phyloP scores from a whole-genome alignment of 768 basidiomycete genomes.

The Lactarius deliciosus region DNA sequence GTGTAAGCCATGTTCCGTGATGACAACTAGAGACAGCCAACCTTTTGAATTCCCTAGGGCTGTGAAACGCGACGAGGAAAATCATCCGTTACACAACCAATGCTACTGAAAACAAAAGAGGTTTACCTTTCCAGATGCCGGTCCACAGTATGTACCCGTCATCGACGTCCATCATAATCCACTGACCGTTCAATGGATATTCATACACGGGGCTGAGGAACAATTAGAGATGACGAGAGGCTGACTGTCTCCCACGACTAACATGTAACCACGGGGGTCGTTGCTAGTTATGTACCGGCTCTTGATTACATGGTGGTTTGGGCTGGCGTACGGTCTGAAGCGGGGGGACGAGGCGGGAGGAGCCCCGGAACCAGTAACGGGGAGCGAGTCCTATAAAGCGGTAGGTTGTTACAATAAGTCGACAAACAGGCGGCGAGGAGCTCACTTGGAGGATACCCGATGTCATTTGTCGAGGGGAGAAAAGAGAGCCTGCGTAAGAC shows the following conservation, averaged over 20 bases:
- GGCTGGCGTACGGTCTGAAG: slow-evolving; percentile 69
- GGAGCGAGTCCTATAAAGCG: slow-evolving; percentile 36
- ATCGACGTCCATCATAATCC: slow-evolving; percentile 96
- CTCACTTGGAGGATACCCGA: slow-evolving; percentile 37
- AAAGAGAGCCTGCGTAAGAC: slow-evolving; percentile 31
- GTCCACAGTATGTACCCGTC: slow-evolving; percentile 93
- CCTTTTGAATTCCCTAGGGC: slow-evolving; percentile 90
- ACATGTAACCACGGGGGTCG: slow-evolving; percentile 89
- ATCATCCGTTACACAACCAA: slow-evolving; percentile 1
- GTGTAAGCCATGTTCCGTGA: slow-evolving; percentile 13
- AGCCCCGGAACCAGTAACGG: slow-evolving; percentile 32
- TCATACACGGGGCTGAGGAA: slow-evolving; percentile 73
- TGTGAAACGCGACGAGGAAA: slow-evolving; percentile 35
- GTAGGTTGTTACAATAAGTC: not conserved
- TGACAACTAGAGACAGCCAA: slow-evolving; percentile 32
- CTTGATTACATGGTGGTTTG: slow-evolving; percentile 79
- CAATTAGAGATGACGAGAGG: slow-evolving; percentile 15
- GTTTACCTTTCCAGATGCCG: slow-evolving; percentile 88
- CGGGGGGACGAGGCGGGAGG: slow-evolving; percentile 35
- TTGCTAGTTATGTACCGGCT: slow-evolving; percentile 89
- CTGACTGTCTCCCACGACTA: slow-evolving; percentile 33
- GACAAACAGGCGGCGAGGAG: not conserved
- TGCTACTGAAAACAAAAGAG: not conserved
- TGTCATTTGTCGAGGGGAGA: slow-evolving; percentile 34
- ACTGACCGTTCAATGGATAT: slow-evolving; percentile 84